phyloP scores from a whole-genome alignment of 768 basidiomycete genomes.

The Boletus sp. region DNA sequence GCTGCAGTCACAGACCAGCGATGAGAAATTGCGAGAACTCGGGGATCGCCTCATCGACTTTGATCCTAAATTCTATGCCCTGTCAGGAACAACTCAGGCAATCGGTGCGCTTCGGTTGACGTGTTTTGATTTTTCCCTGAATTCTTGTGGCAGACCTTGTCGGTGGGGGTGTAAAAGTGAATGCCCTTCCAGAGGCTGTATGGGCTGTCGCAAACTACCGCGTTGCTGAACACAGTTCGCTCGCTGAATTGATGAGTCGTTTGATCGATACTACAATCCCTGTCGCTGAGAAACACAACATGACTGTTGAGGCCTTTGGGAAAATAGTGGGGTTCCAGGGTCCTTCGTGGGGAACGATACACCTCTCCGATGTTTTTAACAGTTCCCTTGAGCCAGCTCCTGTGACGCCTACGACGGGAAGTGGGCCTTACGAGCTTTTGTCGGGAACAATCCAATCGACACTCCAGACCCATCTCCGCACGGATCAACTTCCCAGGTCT shows the following conservation, averaged over 20 bases:
- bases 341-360: slow-evolving; percentile 36
- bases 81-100: slow-evolving; percentile 29
- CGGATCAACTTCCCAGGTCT: slow-evolving; percentile 20
- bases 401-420: slow-evolving; percentile 37
- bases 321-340: slow-evolving; percentile 21
- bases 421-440: slow-evolving; percentile 40
- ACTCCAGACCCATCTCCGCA: slow-evolving; percentile 32
- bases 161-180: slow-evolving; percentile 42
- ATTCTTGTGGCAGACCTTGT: slow-evolving; percentile 39
- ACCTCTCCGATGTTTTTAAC: slow-evolving; percentile 37
- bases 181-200: slow-evolving; percentile 45
- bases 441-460: slow-evolving; percentile 44
- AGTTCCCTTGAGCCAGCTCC: slow-evolving; percentile 41
- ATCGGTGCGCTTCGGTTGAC: slow-evolving; percentile 17
- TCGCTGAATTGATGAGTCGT: slow-evolving; percentile 8
- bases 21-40: slow-evolving; percentile 19
- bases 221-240: slow-evolving; percentile 33
- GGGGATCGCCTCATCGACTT: slow-evolving; percentile 19
- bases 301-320: slow-evolving; percentile 43
- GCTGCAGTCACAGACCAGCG: slow-evolving; percentile 20
- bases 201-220: slow-evolving; percentile 37
- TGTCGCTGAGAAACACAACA: slow-evolving; percentile 36
- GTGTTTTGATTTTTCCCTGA: slow-evolving; percentile 16
- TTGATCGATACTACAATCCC: slow-evolving; percentile 10
- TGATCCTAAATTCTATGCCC: slow-evolving; percentile 18